Conservation (phyloP, 2,329 filamentous ascomycete genomes). For the Metarhizium rileyi region DNA sequence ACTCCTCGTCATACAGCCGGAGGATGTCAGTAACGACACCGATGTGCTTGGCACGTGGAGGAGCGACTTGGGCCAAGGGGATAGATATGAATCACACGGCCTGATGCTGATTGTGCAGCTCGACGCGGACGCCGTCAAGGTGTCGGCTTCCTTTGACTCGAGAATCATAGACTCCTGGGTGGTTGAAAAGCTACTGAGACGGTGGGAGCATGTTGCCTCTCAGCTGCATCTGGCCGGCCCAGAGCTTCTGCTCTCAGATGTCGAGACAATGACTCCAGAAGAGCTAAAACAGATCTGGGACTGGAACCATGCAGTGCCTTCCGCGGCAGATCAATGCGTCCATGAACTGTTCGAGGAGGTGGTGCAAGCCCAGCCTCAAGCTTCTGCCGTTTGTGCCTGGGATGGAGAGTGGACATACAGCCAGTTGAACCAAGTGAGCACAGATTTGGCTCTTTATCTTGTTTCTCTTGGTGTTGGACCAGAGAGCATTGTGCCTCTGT, state of each 20-base stretch:
- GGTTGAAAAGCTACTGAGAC: not conserved
- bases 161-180: not conserved
- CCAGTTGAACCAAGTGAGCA: slow-evolving; percentile 7
- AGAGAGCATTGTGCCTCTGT: slow-evolving; percentile 13
- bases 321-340: not conserved
- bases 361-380: not conserved
- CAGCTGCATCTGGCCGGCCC: not conserved
- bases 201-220: not conserved
- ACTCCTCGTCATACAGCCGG: not conserved
- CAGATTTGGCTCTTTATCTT: not conserved
- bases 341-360: not conserved
- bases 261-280: not conserved
- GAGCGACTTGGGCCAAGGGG: not conserved
- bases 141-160: not conserved
- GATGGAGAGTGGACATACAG: slow-evolving; percentile 14
- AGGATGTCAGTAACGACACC: not conserved
- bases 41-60: not conserved
- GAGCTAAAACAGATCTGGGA: not conserved
- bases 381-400: slow-evolving; percentile 15
- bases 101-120: not conserved
- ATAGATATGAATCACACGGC: not conserved
- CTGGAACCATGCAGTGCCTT: not conserved
- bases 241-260: not conserved
- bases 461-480: not conserved
- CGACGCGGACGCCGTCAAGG: not conserved